phyloP scores from a whole-genome alignment of 768 basidiomycete genomes.

The Podaxis sp. region DNA sequence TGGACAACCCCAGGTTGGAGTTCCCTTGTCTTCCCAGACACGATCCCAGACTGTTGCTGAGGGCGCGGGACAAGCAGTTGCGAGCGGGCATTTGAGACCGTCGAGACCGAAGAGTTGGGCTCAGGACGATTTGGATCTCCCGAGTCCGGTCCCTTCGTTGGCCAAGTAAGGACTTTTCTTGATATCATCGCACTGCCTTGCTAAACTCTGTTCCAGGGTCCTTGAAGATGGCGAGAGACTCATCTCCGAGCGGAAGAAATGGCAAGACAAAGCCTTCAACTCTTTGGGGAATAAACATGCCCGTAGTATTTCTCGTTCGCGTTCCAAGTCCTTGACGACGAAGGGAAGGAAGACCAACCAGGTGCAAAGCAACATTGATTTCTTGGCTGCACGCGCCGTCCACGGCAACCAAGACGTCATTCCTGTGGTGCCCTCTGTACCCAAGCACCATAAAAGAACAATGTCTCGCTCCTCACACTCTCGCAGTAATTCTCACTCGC shows the following conservation, averaged over 20 bases:
- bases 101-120: constrained; percentile 60
- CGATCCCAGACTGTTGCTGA: neutral
- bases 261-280: constrained; percentile 61
- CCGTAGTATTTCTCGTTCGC: constrained; percentile 60
- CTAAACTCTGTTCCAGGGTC: constrained; percentile 45
- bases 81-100: constrained; percentile 18
- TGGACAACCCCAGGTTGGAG: neutral
- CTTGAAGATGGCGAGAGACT: constrained; percentile 63
- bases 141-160: constrained; percentile 61
- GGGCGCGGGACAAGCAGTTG: constrained; percentile 12
- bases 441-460: constrained; percentile 11
- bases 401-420: constrained; percentile 63
- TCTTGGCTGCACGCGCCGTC: constrained; percentile 64
- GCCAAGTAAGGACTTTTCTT: constrained; percentile 35
- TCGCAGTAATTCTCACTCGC: neutral
- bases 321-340: constrained; percentile 56
- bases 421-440: constrained; percentile 33
- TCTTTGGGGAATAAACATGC: constrained; percentile 68
- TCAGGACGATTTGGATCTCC: constrained; percentile 56
- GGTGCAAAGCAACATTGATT: constrained; percentile 46
- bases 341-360: constrained; percentile 28
- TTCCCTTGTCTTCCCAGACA: constrained; percentile 13
- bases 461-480: constrained; percentile 6
- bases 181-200: constrained; percentile 2
- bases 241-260: constrained; percentile 61